These are phyloP conservation scores for Brassica napus DNA, from an alignment of 345 rosid species.

Conservation along the genomic window Da-Ae NC_063447.1:46306001-46306500, in stretches of 20 bases:
- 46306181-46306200: conserved; percentile 10
- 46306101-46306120: conserved; percentile 7
- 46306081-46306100: conserved; percentile 10
- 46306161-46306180: neutral
- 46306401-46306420: conserved; percentile 97
- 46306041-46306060: conserved; percentile 40
- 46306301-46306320: conserved; percentile 96
- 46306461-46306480: conserved; percentile 86
- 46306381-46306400: conserved; percentile 96
- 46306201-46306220: conserved; percentile 52
- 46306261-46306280: neutral
- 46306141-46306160: conserved; percentile 5
- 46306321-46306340: conserved; percentile 99
- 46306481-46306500: conserved; percentile 91
- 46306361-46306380: conserved; percentile 80
- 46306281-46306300: conserved; percentile 31
- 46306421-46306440: conserved; percentile 98
- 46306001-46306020: conserved; percentile 91
- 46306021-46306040: conserved; percentile 98
- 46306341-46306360: conserved; percentile 91
- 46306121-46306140: neutral
- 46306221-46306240: conserved; percentile 2
- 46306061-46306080: conserved; percentile 14
- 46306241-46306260: conserved; percentile 2
- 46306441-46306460: conserved; percentile 99